Percentiles rank a stretch among this genome's conserved stretches.
These are phyloP conservation scores for Asclepias syriaca DNA, from an alignment of 257 asterid genomes.

Conservation along the genomic window DNA sequence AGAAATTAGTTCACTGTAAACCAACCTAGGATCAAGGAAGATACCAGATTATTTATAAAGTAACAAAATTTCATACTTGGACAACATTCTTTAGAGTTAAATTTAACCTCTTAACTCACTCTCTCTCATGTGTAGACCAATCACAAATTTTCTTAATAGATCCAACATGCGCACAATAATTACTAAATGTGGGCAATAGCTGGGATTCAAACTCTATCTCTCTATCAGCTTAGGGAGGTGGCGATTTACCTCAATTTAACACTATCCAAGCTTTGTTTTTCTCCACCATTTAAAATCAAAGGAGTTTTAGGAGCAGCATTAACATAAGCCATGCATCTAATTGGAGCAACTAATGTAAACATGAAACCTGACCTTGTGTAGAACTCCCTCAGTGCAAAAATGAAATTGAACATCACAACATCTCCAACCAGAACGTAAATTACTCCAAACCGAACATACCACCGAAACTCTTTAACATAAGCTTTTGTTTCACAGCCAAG, in stretches of 20 bases:
- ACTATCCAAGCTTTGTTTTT: no score
- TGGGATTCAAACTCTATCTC: no score
- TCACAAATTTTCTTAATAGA: no score
- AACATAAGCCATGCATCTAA: neutral
- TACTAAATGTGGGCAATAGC: no score
- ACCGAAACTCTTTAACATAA: slow-evolving; percentile 72
- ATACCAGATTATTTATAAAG: no score
- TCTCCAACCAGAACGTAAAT: slow-evolving; percentile 78
- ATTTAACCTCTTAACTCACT: no score
- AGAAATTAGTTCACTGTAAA: no score
- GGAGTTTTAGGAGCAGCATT: neutral
- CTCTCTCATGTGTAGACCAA: no score
- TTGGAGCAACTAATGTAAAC: neutral
- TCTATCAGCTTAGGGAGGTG: no score
- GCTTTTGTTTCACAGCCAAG: slow-evolving; percentile 60
- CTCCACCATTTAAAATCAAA: neutral
- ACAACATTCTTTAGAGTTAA: neutral
- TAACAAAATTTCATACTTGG: neutral
- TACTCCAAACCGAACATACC: slow-evolving; percentile 84
- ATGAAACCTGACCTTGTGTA: slow-evolving; percentile 57
- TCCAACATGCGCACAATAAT: no score
- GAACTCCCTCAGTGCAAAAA: slow-evolving; percentile 50
- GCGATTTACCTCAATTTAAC: no score
- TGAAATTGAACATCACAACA: slow-evolving; percentile 67
- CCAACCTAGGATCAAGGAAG: no score